phyloP scores from a whole-genome alignment of 345 rosid genomes.

The Linum trigynum region DNA sequence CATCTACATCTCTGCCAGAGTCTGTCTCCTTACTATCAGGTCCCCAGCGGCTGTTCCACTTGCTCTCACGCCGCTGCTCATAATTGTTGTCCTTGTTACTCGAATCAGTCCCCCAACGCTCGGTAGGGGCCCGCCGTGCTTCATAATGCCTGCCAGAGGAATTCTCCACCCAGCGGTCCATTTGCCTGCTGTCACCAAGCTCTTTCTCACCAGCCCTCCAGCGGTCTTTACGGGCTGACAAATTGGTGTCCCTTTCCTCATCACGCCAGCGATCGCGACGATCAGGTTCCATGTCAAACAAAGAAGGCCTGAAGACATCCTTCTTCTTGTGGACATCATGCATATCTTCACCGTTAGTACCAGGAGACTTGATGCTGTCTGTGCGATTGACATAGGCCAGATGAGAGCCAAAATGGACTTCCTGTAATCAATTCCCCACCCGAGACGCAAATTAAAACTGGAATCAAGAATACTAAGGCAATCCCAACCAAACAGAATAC shows the following conservation, averaged over 20 bases:
- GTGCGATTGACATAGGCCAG: constrained; percentile 29
- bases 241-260: constrained; percentile 84
- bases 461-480: background rate
- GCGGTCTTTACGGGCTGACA: constrained; percentile 55
- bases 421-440: constrained; percentile 31
- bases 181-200: constrained; percentile 48
- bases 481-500: background rate
- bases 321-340: constrained; percentile 57
- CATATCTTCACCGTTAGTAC: constrained; percentile 45
- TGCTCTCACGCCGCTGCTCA: constrained; percentile 89
- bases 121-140: constrained; percentile 59
- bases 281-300: constrained; percentile 64
- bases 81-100: constrained; percentile 56
- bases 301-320: constrained; percentile 77
- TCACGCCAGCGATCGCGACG: constrained; percentile 89
- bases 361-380: constrained; percentile 40
- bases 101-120: constrained; percentile 63
- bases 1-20: constrained; percentile 59
- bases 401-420: constrained; percentile 32
- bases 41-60: constrained; percentile 98
- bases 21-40: constrained; percentile 68
- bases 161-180: constrained; percentile 76
- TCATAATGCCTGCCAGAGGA: constrained; percentile 52
- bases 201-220: constrained; percentile 86
- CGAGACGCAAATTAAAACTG: background rate